Percentiles rank a stretch among this genome's conserved stretches.
Evolutionary conservation across 129 eudicot genomes (phyloP).

Genomic region (Centella asiatica): DNA sequence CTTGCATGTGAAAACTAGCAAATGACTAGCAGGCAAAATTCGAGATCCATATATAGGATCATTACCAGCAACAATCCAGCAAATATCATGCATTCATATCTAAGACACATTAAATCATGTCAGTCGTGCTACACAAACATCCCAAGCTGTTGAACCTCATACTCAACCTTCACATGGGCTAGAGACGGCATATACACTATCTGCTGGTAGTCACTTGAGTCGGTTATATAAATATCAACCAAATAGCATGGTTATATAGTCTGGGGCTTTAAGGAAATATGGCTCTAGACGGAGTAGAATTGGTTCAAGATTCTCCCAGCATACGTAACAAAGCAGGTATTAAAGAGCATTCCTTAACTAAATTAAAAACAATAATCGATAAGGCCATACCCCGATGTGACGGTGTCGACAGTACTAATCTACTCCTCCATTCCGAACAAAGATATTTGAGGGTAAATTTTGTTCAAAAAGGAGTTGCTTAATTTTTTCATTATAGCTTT

Average conservation of each 20-base stretch:
- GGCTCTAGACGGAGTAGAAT: no score
- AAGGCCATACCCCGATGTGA: no score
- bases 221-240: background rate
- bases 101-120: background rate
- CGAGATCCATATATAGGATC: background rate
- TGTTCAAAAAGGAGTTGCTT: no score
- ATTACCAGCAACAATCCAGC: background rate
- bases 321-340: no score
- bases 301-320: no score
- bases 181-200: background rate
- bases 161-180: background rate
- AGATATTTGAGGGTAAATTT: no score
- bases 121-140: background rate
- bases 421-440: no score
- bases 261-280: no score
- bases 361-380: no score
- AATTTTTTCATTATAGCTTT: no score
- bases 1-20: conserved; percentile 15
- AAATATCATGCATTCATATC: background rate
- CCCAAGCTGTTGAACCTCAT: background rate
- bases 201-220: background rate
- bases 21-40: conserved; percentile 9
- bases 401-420: no score
- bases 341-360: no score
- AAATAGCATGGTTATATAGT: background rate